Base-by-base conservation (phyloP, 176 grass and related monocot species). In the Lolium perenne region DNA sequence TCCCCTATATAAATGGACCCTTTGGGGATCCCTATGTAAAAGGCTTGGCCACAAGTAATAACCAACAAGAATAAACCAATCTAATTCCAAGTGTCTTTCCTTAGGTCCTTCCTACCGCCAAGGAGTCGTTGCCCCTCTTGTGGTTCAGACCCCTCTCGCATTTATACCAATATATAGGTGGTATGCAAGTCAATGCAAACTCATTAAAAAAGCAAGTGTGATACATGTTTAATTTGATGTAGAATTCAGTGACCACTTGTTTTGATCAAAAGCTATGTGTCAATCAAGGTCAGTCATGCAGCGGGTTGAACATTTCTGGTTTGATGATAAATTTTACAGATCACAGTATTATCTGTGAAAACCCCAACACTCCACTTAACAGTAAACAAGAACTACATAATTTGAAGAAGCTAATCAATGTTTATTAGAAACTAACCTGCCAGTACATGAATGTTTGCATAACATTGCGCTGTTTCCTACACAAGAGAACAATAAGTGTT, bases 361-460 rank as follows among this genome's bases (percentile, higher is more conserved):
- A 22, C 21, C 5, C 23, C 8, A 80, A 25, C 40, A 72, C 38
- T 38, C 14, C 12, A 73, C 9, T 72, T 58, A 38, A 80, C 29
- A 72, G 16, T 59, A 86, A 86, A 79, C 5, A 56, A 86, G 49
- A 78, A 53, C 22, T 60, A 46, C n/a, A 56, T 66, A 15, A 45
- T 77, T 15, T 4, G 3, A 48, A 57, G 38, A 86, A 79, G 55
- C 7, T 48, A 86, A 66, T 57, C 20, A 14, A 53, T 60, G 22
- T 71, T 86, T 38, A 71, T 18, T 9, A 11, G 70, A 58, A 85
- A 83, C 83, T 82, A 91, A 99, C 97, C 97, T 99, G 97, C 97
- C 94, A 99, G 74, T 99, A 99, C 83, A 99, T 99, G 90, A 96
- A 97, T 77, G 92, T 94, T 85, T 94, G 94, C 84, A 99, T 94